Conservation (phyloP, 306 rosid genomes). For the Quercus parvula region DNA sequence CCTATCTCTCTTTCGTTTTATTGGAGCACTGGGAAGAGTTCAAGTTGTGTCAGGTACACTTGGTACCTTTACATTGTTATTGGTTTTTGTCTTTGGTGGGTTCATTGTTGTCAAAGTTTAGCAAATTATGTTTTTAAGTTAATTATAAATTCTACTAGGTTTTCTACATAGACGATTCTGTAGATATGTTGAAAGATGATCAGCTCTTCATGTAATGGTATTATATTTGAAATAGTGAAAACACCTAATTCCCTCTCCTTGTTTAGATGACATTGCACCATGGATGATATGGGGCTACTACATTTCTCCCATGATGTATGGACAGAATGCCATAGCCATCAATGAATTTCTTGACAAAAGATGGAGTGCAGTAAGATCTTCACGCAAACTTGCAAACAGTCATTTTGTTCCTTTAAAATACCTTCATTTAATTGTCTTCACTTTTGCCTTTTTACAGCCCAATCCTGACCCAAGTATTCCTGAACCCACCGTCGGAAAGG, state of each 20-base stretch:
- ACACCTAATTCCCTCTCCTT: not conserved
- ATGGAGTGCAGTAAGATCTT: constrained; percentile 63
- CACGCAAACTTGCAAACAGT: not conserved
- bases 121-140: not conserved
- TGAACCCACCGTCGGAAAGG: constrained; percentile 63
- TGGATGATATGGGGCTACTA: constrained; percentile 92
- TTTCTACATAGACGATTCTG: no score
- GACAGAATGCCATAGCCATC: constrained; percentile 74
- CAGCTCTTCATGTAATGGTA: not conserved
- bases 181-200: not conserved
- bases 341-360: constrained; percentile 84
- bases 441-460: constrained; percentile 34
- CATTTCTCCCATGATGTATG: constrained; percentile 84
- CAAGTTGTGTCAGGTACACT: constrained; percentile 55
- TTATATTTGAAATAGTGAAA: not conserved
- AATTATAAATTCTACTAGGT: not conserved
- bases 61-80: constrained; percentile 59
- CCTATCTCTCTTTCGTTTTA: constrained; percentile 71
- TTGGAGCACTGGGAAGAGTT: constrained; percentile 84
- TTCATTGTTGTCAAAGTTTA: constrained; percentile 73
- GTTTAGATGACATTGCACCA: constrained; percentile 57
- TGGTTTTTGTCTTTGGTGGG: constrained; percentile 82
- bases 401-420: not conserved
- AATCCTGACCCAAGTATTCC: constrained; percentile 27
- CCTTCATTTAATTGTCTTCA: constrained; percentile 13